phyloP scores from a whole-genome alignment of 83 land plant species.

The Thuja plicata region DNA sequence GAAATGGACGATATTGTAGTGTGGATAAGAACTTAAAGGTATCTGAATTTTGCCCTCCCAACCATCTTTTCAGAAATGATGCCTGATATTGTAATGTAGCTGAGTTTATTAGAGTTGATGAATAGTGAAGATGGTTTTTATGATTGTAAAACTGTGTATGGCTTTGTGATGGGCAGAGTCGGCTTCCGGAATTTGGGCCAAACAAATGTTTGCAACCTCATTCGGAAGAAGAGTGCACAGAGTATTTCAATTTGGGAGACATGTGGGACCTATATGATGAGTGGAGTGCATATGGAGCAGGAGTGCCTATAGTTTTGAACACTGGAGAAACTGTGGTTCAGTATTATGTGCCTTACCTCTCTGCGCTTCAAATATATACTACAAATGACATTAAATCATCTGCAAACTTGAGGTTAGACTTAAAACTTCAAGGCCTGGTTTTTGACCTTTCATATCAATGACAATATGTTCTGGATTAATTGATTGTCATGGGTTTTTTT shows the following conservation, averaged over 20 bases:
- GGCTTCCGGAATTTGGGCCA: constrained; percentile 3
- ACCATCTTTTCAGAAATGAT: too few species aligned
- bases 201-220: constrained; percentile 34
- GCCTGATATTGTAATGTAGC: background rate
- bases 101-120: background rate
- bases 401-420: constrained; percentile 26
- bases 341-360: constrained; percentile 63
- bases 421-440: background rate
- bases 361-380: constrained; percentile 53
- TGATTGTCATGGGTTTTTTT: background rate
- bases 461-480: background rate
- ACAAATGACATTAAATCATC: constrained; percentile 16
- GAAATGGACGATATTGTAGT: too few species aligned
- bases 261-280: constrained; percentile 55
- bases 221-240: constrained; percentile 30
- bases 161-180: background rate
- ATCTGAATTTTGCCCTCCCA: too few species aligned
- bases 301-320: constrained; percentile 40
- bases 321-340: constrained; percentile 42
- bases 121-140: background rate
- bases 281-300: constrained; percentile 70
- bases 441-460: background rate
- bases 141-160: background rate
- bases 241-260: constrained; percentile 44
- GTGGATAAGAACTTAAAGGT: too few species aligned